Base-by-base conservation (phyloP, 805 yeast species). In the Torulaspora gathmanii region DNA sequence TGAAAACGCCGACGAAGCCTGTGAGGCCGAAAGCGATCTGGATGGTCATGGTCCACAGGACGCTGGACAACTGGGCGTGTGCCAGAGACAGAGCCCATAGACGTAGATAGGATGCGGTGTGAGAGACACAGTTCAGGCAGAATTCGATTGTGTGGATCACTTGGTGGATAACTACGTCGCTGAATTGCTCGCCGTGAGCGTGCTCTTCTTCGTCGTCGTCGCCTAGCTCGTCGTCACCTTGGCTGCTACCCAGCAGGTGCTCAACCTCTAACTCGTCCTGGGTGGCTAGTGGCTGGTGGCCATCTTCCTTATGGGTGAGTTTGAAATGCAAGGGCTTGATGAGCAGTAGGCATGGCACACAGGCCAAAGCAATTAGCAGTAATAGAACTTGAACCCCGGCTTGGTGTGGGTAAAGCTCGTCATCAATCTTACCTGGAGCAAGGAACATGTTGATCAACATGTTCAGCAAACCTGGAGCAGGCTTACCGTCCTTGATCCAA, bases 61-160 rank as follows among this genome's bases (percentile, higher is more conserved):
- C 90, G 12, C 80, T 69, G 10, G 88, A 82, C 50, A 83, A 70
- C 65, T 83, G 90, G n/a, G 85, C 85, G 59, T 83, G 90, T 0
- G 90, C 90, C 52, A 83, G 69, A 0, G 89, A 83, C 49, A 83
- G 71, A 1, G 90, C 90, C 90, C 90, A 83, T 47, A 83, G 70
- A 65, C 90, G 74, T 55, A 83, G 70, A 57, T 83, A 83, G 1
- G 89, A 83, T 2, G 90, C 90, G 0, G 90, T 83, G 56, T 83
- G 90, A 3, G 86, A 80, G 27, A 83, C 88, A 70, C 88, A 81
- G 62, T 83, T 83, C 56, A 83, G 72, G 60, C 90, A 83, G 63
- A 83, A 83, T 61, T 83, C 90, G 63, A 83, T 83, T 3, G 90
- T 83, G 61, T 83, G 88, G 53, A 83, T 83, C 26, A 83, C 89